Evolutionary conservation across 169 alveolate genomes (phyloP).

Genomic region (Eimeria tenella): DNA sequence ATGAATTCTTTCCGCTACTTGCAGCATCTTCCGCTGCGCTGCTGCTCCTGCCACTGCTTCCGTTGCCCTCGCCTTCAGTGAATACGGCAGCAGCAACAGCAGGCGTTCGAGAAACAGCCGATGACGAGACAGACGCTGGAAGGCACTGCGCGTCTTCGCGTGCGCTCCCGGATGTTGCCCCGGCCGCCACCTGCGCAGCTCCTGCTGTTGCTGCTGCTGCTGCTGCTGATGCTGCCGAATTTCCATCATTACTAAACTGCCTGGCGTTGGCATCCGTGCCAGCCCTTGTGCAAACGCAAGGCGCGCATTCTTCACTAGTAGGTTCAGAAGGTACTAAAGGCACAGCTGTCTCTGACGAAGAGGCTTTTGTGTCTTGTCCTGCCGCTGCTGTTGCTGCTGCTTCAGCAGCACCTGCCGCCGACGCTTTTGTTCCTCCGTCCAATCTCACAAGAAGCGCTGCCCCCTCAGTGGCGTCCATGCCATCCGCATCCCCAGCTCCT

Average conservation of each 20-base stretch:
- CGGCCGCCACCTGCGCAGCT: neutral
- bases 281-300: too few relatives aligned
- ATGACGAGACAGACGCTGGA: neutral
- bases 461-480: neutral
- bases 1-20: neutral
- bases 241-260: too few relatives aligned
- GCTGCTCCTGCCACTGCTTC: conserved; percentile 6
- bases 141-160: neutral
- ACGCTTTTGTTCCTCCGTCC: neutral
- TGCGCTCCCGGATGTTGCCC: neutral
- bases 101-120: neutral
- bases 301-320: neutral
- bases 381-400: conserved; percentile 27
- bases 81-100: neutral
- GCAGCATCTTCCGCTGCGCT: conserved; percentile 19
- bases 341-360: neutral
- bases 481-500: neutral
- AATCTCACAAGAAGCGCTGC: neutral
- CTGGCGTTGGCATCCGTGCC: too few relatives aligned
- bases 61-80: neutral
- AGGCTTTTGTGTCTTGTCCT: neutral
- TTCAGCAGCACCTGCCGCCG: neutral
- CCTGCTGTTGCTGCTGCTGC: conserved; percentile 33
- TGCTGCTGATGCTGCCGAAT: neutral
- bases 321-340: neutral